Conservation (phyloP, 306 rosid genomes). For the Cicer pinnatifidum region DNA sequence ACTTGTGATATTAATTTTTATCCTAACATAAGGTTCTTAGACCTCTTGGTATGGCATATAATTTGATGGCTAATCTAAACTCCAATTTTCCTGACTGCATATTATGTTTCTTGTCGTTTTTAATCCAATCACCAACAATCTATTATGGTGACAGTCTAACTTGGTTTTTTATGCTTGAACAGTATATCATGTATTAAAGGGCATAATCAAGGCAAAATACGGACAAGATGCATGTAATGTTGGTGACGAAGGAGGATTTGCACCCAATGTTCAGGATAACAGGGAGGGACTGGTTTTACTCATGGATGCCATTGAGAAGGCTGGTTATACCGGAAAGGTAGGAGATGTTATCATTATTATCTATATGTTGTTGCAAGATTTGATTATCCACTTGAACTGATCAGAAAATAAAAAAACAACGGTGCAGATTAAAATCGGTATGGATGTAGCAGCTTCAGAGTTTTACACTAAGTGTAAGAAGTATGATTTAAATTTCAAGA, state of each 20-base stretch:
- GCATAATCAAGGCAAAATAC: slow-evolving; percentile 89
- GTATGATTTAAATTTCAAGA: slow-evolving; percentile 92
- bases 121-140: background rate
- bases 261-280: slow-evolving; percentile 97
- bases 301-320: slow-evolving; percentile 94
- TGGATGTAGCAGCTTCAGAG: slow-evolving; percentile 99
- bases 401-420: slow-evolving; percentile 30
- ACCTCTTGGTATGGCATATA: background rate
- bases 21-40: background rate
- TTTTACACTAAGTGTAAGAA: slow-evolving; percentile 80
- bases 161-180: slow-evolving; percentile 29
- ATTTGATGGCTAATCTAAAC: slow-evolving; percentile 36
- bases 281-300: slow-evolving; percentile 93
- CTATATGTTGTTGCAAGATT: slow-evolving; percentile 4
- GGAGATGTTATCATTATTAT: slow-evolving; percentile 16
- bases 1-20: slow-evolving; percentile 7
- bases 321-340: slow-evolving; percentile 98
- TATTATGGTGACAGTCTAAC: slow-evolving; percentile 28
- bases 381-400: slow-evolving; percentile 30
- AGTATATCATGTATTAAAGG: slow-evolving; percentile 91
- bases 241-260: slow-evolving; percentile 99
- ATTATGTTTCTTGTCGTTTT: background rate
- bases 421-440: slow-evolving; percentile 94
- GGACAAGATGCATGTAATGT: slow-evolving; percentile 99
- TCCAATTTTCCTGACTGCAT: slow-evolving; percentile 33